These are phyloP conservation scores for Phytopythium cucurbitacearum DNA, from an alignment of 352 stramenopile species.

Conservation along the genomic window DNA sequence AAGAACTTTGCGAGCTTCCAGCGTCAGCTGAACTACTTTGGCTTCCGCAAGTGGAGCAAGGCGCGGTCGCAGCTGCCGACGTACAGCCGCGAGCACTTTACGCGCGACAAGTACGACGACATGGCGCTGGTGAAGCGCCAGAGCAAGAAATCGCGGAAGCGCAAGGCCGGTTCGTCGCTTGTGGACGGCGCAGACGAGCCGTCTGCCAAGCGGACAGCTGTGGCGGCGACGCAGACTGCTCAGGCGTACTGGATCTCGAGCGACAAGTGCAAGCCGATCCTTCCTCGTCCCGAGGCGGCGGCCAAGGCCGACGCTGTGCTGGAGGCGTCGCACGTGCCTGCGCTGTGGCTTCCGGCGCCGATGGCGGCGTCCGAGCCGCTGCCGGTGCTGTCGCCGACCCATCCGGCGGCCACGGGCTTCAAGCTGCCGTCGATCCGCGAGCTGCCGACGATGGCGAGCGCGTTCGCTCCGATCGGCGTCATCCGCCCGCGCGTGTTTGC, in stretches of 20 bases:
- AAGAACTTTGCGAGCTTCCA: slow-evolving; percentile 95
- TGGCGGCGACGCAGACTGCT: slow-evolving; percentile 3
- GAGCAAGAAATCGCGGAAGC: slow-evolving; percentile 82
- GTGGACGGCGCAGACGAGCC: slow-evolving; percentile 25
- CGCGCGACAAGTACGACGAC: slow-evolving; percentile 78
- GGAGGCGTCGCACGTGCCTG: slow-evolving; percentile 5
- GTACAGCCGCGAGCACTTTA: slow-evolving; percentile 81
- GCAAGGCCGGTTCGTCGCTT: slow-evolving; percentile 18
- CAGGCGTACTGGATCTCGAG: slow-evolving; percentile 14
- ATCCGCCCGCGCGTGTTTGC: slow-evolving; percentile 39
- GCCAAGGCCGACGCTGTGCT: background rate
- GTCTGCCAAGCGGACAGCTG: slow-evolving; percentile 26
- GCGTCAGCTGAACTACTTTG: slow-evolving; percentile 95
- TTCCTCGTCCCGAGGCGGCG: slow-evolving; percentile 31
- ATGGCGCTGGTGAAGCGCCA: slow-evolving; percentile 86
- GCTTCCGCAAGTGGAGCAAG: slow-evolving; percentile 90
- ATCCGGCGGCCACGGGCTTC: slow-evolving; percentile 31
- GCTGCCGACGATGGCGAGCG: slow-evolving; percentile 25
- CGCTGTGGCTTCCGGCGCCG: slow-evolving; percentile 12
- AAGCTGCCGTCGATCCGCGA: slow-evolving; percentile 59
- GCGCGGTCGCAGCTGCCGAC: slow-evolving; percentile 64
- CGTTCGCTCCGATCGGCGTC: slow-evolving; percentile 17
- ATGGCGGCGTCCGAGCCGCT: slow-evolving; percentile 19
- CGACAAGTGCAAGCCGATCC: slow-evolving; percentile 70
- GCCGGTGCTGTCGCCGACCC: slow-evolving; percentile 34